These are phyloP conservation scores for Coemansia sp. DNA, from an alignment of 192 early-diverging fungal genomes.

Conservation along the genomic window DNA sequence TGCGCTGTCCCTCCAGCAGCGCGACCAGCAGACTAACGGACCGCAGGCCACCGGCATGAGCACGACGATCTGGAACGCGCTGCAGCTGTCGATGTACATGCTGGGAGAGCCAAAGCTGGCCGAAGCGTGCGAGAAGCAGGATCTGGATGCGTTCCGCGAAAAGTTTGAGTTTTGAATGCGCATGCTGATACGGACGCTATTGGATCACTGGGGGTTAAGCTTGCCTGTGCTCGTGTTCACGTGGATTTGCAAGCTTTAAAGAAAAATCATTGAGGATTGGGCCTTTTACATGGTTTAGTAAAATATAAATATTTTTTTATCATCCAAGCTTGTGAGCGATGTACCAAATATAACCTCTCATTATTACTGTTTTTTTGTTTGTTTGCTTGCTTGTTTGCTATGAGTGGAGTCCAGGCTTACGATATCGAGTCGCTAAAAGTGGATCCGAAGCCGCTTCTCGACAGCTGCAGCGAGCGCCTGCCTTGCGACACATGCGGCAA, in stretches of 20 bases:
- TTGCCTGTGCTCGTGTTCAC: neutral
- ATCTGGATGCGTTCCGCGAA: conserved; percentile 76
- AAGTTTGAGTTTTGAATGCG: conserved; percentile 80
- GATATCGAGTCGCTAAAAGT: conserved; percentile 38
- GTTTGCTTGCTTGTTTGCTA: conserved; percentile 1
- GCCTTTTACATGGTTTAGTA: neutral
- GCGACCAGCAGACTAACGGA: conserved; percentile 51
- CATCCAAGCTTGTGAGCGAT: too few species aligned
- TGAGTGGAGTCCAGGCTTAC: conserved; percentile 25
- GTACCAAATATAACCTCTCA: too few species aligned
- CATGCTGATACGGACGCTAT: too few species aligned
- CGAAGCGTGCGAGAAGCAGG: conserved; percentile 70
- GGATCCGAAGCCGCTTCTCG: conserved; percentile 28
- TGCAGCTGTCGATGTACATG: conserved; percentile 73
- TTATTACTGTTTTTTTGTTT: neutral
- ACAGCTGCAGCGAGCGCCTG: conserved; percentile 45
- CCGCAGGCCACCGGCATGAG: conserved; percentile 58
- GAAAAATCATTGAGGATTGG: neutral
- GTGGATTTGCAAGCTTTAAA: neutral
- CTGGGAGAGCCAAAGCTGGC: conserved; percentile 82
- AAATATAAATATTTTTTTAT: neutral
- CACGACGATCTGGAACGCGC: conserved; percentile 80
- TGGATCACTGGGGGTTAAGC: too few species aligned
- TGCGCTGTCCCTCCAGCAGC: conserved; percentile 81
- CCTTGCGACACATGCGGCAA: conserved; percentile 65